A percentile compares a stretch with the other conserved stretches of the same genome.
Conservation (phyloP, 2,329 filamentous ascomycete species). For the Aspergillus sojae region DNA sequence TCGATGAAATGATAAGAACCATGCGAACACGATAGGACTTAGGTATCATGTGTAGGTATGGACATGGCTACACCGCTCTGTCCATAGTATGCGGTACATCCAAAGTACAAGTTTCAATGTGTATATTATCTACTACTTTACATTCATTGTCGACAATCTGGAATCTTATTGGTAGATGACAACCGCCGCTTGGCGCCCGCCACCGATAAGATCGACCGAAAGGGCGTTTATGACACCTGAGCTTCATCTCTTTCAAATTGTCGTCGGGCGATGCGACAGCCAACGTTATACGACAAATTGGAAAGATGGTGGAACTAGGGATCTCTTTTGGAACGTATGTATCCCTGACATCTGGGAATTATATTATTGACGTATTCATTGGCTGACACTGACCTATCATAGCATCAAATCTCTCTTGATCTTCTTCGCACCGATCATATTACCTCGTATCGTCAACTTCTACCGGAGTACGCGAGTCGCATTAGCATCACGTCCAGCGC, state of each 20-base stretch:
- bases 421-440: conserved; percentile 46
- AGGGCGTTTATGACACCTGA: conserved; percentile 12
- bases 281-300: background rate
- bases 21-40: background rate
- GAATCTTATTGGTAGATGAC: conserved; percentile 4
- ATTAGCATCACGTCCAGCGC: conserved; percentile 39
- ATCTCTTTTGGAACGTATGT: conserved; percentile 39
- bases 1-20: background rate
- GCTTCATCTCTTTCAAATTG: conserved; percentile 11
- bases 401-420: conserved; percentile 48
- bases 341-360: background rate
- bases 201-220: conserved; percentile 15
- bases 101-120: background rate
- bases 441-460: conserved; percentile 43
- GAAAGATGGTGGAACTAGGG: conserved; percentile 31
- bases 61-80: too few relatives aligned
- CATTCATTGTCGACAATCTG: background rate
- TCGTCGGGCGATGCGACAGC: background rate
- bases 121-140: background rate
- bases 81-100: background rate
- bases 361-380: background rate
- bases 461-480: conserved; percentile 39
- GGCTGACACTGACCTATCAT: conserved; percentile 8
- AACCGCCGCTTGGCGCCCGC: conserved; percentile 18
- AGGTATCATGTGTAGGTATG: too few relatives aligned